A percentile compares a stretch with the other conserved stretches of the same genome.
Evolutionary conservation across 2,329 filamentous ascomycete genomes (phyloP).

Genomic region (Aspergillus sojae): DNA sequence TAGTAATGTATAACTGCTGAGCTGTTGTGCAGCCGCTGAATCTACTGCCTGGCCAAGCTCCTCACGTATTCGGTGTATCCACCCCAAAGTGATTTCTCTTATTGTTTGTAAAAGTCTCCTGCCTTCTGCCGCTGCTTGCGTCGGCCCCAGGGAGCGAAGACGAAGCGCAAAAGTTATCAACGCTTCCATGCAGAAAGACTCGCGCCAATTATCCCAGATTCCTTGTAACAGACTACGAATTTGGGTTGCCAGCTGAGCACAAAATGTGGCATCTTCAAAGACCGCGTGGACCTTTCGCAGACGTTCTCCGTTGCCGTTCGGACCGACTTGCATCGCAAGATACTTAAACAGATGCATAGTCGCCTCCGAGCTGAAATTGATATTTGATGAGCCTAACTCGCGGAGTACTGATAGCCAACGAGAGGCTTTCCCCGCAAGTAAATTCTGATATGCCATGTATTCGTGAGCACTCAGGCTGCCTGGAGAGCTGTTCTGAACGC

Average conservation of each 20-base stretch:
- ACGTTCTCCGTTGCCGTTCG: not conserved
- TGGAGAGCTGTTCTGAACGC: not conserved
- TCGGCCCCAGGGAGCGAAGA: not conserved
- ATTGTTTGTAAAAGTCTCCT: not conserved
- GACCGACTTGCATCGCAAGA: not conserved
- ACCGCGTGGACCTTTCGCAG: not conserved
- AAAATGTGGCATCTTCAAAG: constrained; percentile 1
- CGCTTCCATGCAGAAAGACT: not conserved
- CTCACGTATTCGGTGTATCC: not conserved
- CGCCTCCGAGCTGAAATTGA: not conserved
- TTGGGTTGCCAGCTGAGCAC: not conserved
- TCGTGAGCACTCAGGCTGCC: not conserved
- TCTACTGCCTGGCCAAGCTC: not conserved
- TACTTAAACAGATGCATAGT: not conserved
- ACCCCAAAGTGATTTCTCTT: not conserved
- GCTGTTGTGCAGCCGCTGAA: not conserved
- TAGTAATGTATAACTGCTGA: not conserved
- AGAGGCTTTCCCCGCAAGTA: not conserved
- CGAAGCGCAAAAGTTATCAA: constrained; percentile 1
- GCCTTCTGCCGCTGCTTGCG: not conserved
- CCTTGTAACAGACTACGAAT: not conserved
- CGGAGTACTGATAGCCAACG: not conserved
- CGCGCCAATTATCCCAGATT: constrained; percentile 5
- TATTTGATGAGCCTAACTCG: constrained; percentile 5
- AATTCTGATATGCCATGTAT: constrained; percentile 2